phyloP scores from a whole-genome alignment of 2,329 filamentous ascomycete species.

The Emmonsiellopsis sp. region DNA sequence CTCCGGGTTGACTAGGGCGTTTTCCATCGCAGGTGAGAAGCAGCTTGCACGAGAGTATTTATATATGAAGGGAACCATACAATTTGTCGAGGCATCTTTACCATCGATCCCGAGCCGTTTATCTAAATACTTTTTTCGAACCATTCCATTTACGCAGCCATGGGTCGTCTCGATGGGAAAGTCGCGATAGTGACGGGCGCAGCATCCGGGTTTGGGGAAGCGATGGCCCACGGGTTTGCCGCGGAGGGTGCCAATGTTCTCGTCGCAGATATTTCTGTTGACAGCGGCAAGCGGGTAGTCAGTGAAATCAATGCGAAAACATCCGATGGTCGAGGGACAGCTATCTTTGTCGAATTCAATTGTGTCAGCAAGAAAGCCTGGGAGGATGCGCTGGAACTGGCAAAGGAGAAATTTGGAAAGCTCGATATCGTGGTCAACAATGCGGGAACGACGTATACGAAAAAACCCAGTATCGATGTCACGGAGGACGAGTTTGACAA shows the following conservation, averaged over 20 bases:
- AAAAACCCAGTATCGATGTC: slow-evolving; percentile 32
- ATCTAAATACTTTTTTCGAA: too few species aligned
- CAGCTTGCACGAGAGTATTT: too few species aligned
- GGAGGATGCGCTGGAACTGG: slow-evolving; percentile 17
- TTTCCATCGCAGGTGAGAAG: neutral
- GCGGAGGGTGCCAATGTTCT: slow-evolving; percentile 21
- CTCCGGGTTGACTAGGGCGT: too few species aligned
- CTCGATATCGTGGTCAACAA: slow-evolving; percentile 40
- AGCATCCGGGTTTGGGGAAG: slow-evolving; percentile 21
- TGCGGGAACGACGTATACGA: slow-evolving; percentile 33
- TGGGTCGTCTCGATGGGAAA: slow-evolving; percentile 30
- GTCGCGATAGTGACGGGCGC: slow-evolving; percentile 34
- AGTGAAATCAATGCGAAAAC: slow-evolving; percentile 7
- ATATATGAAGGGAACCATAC: too few species aligned
- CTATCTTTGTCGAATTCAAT: slow-evolving; percentile 12
- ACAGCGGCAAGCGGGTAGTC: slow-evolving; percentile 7
- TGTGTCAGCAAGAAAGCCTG: slow-evolving; percentile 18
- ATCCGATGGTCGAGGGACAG: neutral
- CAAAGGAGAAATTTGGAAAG: slow-evolving; percentile 15
- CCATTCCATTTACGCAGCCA: neutral
- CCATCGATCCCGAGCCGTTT: too few species aligned
- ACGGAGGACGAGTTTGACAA: slow-evolving; percentile 36
- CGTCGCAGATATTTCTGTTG: slow-evolving; percentile 18
- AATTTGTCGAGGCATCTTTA: too few species aligned
- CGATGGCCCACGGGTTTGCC: slow-evolving; percentile 21